Evolutionary conservation across 2,329 filamentous ascomycete genomes (phyloP).

Genomic region (Fusarium chlamydosporum): DNA sequence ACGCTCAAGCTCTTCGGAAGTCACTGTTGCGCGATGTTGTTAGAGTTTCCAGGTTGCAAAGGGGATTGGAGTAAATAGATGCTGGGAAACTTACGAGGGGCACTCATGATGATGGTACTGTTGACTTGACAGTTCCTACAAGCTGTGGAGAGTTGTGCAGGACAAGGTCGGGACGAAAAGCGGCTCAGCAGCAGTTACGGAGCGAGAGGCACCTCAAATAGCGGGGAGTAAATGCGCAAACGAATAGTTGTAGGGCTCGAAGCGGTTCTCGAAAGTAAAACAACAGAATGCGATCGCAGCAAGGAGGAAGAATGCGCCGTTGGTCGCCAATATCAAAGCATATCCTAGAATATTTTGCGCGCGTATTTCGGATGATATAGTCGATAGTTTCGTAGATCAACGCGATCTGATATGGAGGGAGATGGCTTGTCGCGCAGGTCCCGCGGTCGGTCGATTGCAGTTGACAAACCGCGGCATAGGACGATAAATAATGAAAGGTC

Average conservation of each 20-base stretch:
- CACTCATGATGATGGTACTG: conserved; percentile 45
- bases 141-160: conserved; percentile 31
- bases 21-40: conserved; percentile 59
- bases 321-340: conserved; percentile 44
- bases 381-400: conserved; percentile 29
- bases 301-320: conserved; percentile 41
- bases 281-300: conserved; percentile 38
- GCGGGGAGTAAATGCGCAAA: conserved; percentile 40
- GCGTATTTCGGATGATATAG: conserved; percentile 7
- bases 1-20: conserved; percentile 62
- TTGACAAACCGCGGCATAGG: conserved; percentile 48
- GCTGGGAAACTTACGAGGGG: conserved; percentile 44
- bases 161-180: conserved; percentile 9
- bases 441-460: conserved; percentile 48
- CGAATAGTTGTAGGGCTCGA: conserved; percentile 24
- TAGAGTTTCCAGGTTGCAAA: neutral
- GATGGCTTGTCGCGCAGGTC: conserved; percentile 47
- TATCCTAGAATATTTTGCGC: conserved; percentile 35
- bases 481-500: conserved; percentile 14
- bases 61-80: conserved; percentile 26
- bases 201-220: conserved; percentile 19
- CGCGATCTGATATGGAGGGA: conserved; percentile 47
- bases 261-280: conserved; percentile 21
- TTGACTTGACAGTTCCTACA: conserved; percentile 9
- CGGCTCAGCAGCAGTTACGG: conserved; percentile 29